Evolutionary conservation across 257 asterid species (phyloP).

Genomic region (Knoxia roxburghii): DNA sequence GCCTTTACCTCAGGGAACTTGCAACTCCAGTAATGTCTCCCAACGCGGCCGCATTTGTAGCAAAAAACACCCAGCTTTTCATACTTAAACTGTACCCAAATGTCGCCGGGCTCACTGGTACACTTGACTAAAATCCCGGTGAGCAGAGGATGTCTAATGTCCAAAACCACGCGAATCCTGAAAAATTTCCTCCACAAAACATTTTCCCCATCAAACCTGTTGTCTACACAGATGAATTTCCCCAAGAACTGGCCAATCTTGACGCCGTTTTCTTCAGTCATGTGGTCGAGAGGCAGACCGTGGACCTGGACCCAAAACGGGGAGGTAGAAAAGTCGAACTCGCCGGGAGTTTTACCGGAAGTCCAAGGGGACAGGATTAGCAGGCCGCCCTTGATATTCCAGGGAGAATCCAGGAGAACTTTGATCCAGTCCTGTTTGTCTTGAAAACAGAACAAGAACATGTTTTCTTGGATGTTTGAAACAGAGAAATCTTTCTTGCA

Average conservation of each 20-base stretch:
- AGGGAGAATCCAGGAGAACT: constrained; percentile 18
- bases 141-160: constrained; percentile 18
- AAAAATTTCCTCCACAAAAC: constrained; percentile 10
- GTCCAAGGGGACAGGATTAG: constrained; percentile 19
- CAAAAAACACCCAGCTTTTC: constrained; percentile 27
- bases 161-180: constrained; percentile 22
- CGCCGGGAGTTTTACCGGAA: constrained; percentile 11
- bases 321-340: constrained; percentile 15
- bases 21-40: constrained; percentile 15
- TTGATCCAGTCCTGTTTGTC: constrained; percentile 18
- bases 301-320: constrained; percentile 34
- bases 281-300: constrained; percentile 21
- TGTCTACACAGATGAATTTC: constrained; percentile 1
- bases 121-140: constrained; percentile 25
- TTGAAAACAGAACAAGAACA: constrained; percentile 23
- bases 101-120: not conserved
- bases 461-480: constrained; percentile 13
- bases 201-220: not conserved
- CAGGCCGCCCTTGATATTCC: constrained; percentile 26
- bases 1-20: constrained; percentile 24
- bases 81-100: constrained; percentile 29
- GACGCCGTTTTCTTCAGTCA: constrained; percentile 17
- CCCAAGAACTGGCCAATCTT: constrained; percentile 25
- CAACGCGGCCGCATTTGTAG: constrained; percentile 28
- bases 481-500: constrained; percentile 19